Conservation (phyloP, 306 rosid species). For the Rosa rugosa region DNA sequence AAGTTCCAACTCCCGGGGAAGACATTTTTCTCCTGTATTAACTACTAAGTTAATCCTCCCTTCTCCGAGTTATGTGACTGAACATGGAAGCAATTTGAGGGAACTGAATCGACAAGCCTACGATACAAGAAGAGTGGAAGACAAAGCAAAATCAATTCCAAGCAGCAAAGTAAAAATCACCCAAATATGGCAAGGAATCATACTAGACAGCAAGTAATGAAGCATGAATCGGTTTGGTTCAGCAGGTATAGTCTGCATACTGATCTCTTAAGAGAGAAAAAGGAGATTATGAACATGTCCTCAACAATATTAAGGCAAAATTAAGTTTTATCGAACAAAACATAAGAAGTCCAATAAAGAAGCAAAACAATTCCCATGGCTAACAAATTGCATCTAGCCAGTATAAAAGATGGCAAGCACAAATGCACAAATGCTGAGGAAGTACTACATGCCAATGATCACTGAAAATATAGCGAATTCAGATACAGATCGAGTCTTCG, state of each 20-base stretch:
- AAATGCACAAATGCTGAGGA: background rate
- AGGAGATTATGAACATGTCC: background rate
- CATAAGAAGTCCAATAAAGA: background rate
- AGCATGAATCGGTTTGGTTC: no score
- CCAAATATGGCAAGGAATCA: no score
- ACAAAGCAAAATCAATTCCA: no score
- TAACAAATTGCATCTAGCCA: background rate
- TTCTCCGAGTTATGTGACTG: no score
- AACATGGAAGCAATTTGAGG: no score
- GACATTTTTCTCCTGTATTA: no score
- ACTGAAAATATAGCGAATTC: background rate
- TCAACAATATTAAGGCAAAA: background rate
- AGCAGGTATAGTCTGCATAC: background rate
- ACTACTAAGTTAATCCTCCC: no score
- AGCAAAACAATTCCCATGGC: slow-evolving; percentile 11
- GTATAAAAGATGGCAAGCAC: background rate
- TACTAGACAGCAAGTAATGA: no score
- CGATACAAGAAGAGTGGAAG: no score
- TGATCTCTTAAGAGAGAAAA: background rate
- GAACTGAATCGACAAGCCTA: no score
- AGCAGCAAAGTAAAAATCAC: no score
- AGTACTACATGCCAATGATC: background rate
- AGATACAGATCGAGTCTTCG: background rate
- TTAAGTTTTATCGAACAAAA: background rate
- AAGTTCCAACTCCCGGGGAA: no score